Evolutionary conservation across 805 yeast species (phyloP).

Genomic region (Sugiyamaella lignohabitans): DNA sequence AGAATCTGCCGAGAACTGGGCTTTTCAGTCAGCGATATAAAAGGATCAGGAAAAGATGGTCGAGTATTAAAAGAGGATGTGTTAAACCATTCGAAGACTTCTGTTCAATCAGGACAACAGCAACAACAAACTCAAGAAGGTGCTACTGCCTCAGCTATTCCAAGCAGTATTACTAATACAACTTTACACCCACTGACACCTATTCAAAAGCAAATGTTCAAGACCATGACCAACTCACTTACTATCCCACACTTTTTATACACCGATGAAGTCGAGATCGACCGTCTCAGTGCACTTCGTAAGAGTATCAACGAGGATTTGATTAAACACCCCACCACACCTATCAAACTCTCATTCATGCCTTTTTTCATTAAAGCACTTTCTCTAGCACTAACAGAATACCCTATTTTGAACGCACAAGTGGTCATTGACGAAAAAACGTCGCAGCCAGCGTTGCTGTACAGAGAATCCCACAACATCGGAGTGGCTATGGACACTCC

Average conservation of each 20-base stretch:
- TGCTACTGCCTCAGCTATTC: constrained; percentile 3
- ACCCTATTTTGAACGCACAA: constrained; percentile 27
- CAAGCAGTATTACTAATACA: background rate
- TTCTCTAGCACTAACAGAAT: constrained; percentile 26
- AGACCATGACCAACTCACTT: constrained; percentile 29
- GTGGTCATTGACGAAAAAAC: constrained; percentile 17
- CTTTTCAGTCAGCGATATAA: constrained; percentile 22
- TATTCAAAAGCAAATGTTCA: constrained; percentile 31
- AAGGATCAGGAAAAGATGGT: constrained; percentile 31
- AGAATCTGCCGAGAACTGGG: constrained; percentile 27
- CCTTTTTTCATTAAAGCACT: constrained; percentile 33
- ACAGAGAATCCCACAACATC: constrained; percentile 27
- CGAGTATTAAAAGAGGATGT: constrained; percentile 32
- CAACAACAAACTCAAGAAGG: constrained; percentile 2
- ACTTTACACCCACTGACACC: constrained; percentile 24
- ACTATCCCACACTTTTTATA: constrained; percentile 32
- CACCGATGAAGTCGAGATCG: constrained; percentile 30
- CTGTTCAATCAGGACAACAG: background rate
- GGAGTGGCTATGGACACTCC: constrained; percentile 34
- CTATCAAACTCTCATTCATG: constrained; percentile 27
- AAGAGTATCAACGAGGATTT: constrained; percentile 21
- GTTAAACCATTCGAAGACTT: constrained; percentile 4
- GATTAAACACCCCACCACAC: constrained; percentile 5
- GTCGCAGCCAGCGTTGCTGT: constrained; percentile 23
- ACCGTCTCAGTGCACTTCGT: constrained; percentile 24